These are phyloP conservation scores for Corrigiola litoralis DNA, from an alignment of 179 eudicot genomes.

Conservation along the genomic window DNA sequence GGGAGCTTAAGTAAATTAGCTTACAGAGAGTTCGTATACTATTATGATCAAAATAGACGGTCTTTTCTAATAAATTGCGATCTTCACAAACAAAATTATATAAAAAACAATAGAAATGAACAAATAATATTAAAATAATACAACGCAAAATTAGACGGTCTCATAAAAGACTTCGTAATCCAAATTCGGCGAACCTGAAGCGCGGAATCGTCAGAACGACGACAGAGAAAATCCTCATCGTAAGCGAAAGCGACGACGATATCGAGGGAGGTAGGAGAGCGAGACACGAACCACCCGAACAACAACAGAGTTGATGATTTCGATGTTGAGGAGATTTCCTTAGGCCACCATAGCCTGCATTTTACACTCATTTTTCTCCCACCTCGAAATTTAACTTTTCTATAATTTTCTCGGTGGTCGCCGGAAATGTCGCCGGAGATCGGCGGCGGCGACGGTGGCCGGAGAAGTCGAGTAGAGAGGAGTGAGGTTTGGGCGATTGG, in stretches of 20 bases:
- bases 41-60: too few species aligned
- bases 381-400: too few species aligned
- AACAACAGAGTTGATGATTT: constrained; percentile 30
- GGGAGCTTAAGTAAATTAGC: too few species aligned
- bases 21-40: too few species aligned
- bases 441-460: too few species aligned
- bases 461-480: too few species aligned
- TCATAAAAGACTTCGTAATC: neutral
- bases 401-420: too few species aligned
- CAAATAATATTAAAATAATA: too few species aligned
- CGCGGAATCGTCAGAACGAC: constrained; percentile 22
- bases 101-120: neutral
- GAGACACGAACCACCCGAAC: constrained; percentile 77
- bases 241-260: constrained; percentile 73
- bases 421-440: too few species aligned
- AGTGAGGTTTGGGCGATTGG: too few species aligned
- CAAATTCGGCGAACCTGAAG: constrained; percentile 35
- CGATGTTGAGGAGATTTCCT: constrained; percentile 29
- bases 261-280: constrained; percentile 53
- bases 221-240: constrained; percentile 30
- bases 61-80: too few species aligned
- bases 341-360: constrained; percentile 96
- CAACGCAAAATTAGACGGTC: too few species aligned
- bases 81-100: neutral
- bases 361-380: constrained; percentile 46